Evolutionary conservation across 2,329 filamentous ascomycete species (phyloP), one percentile per base, ranked within the genome.

Genomic region (Calycina herbarum): DNA sequence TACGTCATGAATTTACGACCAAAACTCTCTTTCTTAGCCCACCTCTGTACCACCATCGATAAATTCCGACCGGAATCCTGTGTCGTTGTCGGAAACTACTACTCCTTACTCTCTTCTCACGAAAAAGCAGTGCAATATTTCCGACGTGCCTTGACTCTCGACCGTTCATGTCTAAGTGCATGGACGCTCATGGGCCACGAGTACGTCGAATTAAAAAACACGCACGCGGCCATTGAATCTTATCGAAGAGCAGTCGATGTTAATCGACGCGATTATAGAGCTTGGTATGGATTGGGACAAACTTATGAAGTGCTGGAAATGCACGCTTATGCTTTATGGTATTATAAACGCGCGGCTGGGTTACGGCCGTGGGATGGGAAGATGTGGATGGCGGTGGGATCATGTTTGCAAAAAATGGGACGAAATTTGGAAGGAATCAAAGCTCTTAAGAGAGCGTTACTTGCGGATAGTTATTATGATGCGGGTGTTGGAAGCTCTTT

Each of bases 141-240:
- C 81, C 90, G 95, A 3, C 89, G 95, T 27, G 95, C 95, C 0
- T 80, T 99, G 24, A 96, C 93, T 0, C 83, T 99, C 0, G 95
- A 99, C 76, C 89, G 94, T 10, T 90, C 89, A 31, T 99, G 95
- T 76, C 84, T 97, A 17, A 96, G 93, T 0, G 95, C 95, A 1
- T 99, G 95, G 95, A 99, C 95, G 0, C 83, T 99, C 0, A 98
- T 99, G 94, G 95, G 95, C 0, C 95, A 99, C 77, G 95, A 99
- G 77, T 99, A 97, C 73, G 93, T 98, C 63, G 95, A 99, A 78
- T 88, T 99, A 79, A 99, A 98, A 76, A 99, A 99, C 76, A 98
- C 94, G 0, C 95, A 99, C 73, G 94, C 95, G 0, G 95, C 95
- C 8, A 98, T 99, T 68, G 95, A 99, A 77, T 96, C 93, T 1